phyloP scores from a whole-genome alignment of 495 filamentous ascomycete species.

The Aspergillus panamensis region DNA sequence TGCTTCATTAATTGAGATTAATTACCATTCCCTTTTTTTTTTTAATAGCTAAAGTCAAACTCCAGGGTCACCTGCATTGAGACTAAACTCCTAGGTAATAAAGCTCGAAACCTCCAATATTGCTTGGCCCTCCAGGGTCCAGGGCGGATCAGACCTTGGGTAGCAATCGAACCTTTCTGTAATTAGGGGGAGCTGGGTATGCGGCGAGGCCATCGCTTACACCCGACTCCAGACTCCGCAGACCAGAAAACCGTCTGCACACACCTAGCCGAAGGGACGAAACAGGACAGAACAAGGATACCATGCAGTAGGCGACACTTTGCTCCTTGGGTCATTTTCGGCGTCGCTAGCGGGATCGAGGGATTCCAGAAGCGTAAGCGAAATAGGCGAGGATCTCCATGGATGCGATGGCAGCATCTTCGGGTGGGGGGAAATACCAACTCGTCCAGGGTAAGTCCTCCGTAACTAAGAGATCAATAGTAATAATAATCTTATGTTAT shows the following conservation, averaged over 20 bases:
- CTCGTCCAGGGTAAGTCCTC: neutral
- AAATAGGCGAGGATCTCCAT: conserved; percentile 11
- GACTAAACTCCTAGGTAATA: neutral
- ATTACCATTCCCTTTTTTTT: neutral
- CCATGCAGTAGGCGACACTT: neutral
- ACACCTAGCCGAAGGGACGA: neutral
- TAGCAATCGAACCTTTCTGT: neutral
- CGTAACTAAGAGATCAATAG: neutral
- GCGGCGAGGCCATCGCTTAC: neutral
- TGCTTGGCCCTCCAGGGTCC: neutral
- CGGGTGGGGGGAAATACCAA: neutral
- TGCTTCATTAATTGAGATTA: neutral
- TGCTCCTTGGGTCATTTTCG: conserved; percentile 18
- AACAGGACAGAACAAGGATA: neutral
- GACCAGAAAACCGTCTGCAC: no score
- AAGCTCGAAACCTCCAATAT: neutral
- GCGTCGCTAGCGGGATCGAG: conserved; percentile 22
- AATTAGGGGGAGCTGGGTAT: neutral
- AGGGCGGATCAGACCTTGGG: neutral
- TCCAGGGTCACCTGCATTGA: neutral
- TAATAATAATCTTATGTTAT: no score
- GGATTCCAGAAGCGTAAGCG: conserved; percentile 13
- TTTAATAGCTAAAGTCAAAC: neutral
- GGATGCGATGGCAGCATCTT: neutral
- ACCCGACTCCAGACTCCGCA: neutral